Conservation (phyloP, 2,329 filamentous ascomycete genomes). For the Hymenoscyphus linearis region DNA sequence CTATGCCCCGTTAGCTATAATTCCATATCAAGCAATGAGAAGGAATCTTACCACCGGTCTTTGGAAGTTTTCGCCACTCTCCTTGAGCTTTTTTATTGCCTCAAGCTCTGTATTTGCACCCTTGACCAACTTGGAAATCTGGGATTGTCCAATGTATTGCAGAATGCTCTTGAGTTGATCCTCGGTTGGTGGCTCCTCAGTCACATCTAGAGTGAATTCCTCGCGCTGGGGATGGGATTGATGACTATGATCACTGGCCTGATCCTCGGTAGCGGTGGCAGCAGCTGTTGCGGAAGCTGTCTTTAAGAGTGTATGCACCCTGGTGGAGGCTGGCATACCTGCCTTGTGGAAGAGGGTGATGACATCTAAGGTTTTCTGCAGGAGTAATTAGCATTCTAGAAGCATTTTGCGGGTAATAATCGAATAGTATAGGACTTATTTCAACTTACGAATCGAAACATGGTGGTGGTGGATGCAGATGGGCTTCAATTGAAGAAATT, state of each 20-base stretch:
- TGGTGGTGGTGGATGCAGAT: slow-evolving; percentile 18
- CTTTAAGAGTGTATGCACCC: slow-evolving; percentile 73
- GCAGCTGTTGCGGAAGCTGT: slow-evolving; percentile 67
- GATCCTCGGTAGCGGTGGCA: slow-evolving; percentile 65
- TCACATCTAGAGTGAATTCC: slow-evolving; percentile 83
- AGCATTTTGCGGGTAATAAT: background rate
- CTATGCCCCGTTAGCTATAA: slow-evolving; percentile 33
- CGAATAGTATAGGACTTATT: background rate
- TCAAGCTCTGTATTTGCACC: slow-evolving; percentile 71
- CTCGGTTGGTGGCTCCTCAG: slow-evolving; percentile 70
- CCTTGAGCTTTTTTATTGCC: slow-evolving; percentile 72
- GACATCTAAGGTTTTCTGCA: slow-evolving; percentile 81
- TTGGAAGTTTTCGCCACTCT: slow-evolving; percentile 62
- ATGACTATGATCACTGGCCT: slow-evolving; percentile 59
- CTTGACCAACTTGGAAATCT: slow-evolving; percentile 60
- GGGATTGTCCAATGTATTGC: slow-evolving; percentile 67
- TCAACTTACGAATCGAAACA: slow-evolving; percentile 33
- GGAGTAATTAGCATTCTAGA: slow-evolving; percentile 6
- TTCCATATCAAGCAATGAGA: background rate
- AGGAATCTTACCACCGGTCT: slow-evolving; percentile 64
- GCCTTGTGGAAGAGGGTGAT: slow-evolving; percentile 95
- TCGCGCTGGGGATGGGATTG: slow-evolving; percentile 49
- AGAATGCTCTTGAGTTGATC: slow-evolving; percentile 82
- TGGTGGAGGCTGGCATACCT: slow-evolving; percentile 63
- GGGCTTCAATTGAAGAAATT: slow-evolving; percentile 1